phyloP scores from a whole-genome alignment of 306 rosid genomes.

The Vachellia collinsii region DNA sequence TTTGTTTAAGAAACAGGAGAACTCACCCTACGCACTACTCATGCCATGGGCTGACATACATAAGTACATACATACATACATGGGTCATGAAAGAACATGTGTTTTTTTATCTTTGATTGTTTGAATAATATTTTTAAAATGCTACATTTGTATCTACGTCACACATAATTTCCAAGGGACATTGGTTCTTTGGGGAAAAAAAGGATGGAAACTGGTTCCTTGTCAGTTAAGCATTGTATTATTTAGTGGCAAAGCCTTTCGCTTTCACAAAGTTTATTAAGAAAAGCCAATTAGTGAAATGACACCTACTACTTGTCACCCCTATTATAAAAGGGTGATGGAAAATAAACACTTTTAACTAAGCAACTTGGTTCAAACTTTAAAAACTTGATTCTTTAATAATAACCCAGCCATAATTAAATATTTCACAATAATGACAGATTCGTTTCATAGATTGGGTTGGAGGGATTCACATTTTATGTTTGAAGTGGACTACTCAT shows the following conservation, averaged over 20 bases:
- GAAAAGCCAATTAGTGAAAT: constrained; percentile 43
- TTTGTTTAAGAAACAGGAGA: too few species aligned
- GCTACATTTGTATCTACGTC: neutral
- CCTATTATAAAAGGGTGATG: neutral
- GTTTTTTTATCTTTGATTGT: neutral
- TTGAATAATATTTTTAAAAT: neutral
- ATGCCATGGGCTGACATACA: too few species aligned
- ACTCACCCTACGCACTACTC: too few species aligned
- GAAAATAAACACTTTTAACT: constrained; percentile 5
- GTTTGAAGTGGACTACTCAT: constrained; percentile 36
- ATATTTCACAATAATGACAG: neutral
- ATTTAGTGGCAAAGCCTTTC: constrained; percentile 40
- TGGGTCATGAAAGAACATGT: too few species aligned
- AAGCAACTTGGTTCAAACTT: neutral
- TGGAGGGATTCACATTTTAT: neutral
- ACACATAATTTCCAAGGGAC: constrained; percentile 2
- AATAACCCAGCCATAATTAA: neutral
- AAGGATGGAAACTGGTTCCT: constrained; percentile 40
- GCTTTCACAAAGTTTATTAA: constrained; percentile 38
- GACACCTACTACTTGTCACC: constrained; percentile 31
- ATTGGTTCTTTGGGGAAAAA: neutral
- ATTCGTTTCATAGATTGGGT: neutral
- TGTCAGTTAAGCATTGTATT: constrained; percentile 59
- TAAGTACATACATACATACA: too few species aligned
- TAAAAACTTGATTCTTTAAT: neutral